These are phyloP conservation scores for Mycena sp. DNA, from an alignment of 1,284 basidiomycete genomes.

Conservation along the genomic window DNA sequence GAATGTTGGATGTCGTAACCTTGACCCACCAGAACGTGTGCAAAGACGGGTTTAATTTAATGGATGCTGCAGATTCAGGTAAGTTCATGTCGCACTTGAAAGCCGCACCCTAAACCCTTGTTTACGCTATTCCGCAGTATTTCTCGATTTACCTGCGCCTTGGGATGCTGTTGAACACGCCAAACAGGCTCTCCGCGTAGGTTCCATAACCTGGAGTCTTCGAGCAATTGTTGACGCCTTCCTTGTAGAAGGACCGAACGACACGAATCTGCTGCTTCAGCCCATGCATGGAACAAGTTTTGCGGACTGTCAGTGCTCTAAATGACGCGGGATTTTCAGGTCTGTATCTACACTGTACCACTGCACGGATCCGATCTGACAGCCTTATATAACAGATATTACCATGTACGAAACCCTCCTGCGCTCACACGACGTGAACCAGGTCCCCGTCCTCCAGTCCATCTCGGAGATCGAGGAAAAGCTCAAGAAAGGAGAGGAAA, in stretches of 20 bases:
- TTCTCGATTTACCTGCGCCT: conserved; percentile 97
- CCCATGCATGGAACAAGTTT: conserved; percentile 98
- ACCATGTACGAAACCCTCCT: conserved; percentile 93
- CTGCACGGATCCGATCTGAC: conserved; percentile 12
- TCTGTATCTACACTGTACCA: conserved; percentile 43
- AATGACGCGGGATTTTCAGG: conserved; percentile 91
- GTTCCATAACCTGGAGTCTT: conserved; percentile 38
- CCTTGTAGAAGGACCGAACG: conserved; percentile 77
- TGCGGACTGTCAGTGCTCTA: conserved; percentile 89
- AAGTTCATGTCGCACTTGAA: conserved; percentile 35
- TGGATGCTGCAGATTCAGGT: conserved; percentile 81
- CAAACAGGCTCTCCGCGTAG: conserved; percentile 79
- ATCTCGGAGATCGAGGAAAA: conserved; percentile 68
- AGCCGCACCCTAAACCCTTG: neutral
- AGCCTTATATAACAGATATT: conserved; percentile 73
- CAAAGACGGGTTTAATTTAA: conserved; percentile 94
- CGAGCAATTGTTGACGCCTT: conserved; percentile 16
- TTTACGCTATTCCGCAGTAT: conserved; percentile 63
- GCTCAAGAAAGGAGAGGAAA: conserved; percentile 76
- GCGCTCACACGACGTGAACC: conserved; percentile 86
- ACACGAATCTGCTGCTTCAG: conserved; percentile 97
- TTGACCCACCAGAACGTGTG: conserved; percentile 95
- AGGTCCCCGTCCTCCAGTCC: conserved; percentile 58
- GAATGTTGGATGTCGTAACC: conserved; percentile 79
- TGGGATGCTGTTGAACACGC: conserved; percentile 96